Evolutionary conservation across 441 rosid species (phyloP).

Genomic region (Melastoma candidum): DNA sequence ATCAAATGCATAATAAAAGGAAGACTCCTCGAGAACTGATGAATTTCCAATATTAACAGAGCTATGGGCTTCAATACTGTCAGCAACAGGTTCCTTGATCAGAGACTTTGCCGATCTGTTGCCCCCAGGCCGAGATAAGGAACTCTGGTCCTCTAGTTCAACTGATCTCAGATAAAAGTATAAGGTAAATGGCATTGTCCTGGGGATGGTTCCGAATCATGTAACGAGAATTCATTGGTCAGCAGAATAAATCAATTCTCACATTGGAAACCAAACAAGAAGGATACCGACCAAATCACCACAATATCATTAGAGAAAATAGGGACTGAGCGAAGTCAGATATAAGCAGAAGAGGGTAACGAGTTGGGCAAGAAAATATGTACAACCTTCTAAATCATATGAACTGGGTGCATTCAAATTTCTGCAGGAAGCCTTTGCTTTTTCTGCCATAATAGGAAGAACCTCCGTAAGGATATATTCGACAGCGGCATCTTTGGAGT

Average conservation of each 20-base stretch:
- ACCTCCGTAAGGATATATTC: constrained; percentile 65
- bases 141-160: constrained; percentile 23
- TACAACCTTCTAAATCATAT: constrained; percentile 34
- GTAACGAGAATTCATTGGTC: neutral
- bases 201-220: neutral
- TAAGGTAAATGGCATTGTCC: neutral
- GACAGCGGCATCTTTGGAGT: constrained; percentile 61
- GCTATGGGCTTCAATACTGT: no score
- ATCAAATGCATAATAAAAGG: constrained; percentile 12
- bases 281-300: no score
- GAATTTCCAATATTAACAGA: no score
- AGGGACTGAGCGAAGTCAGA: neutral
- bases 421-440: constrained; percentile 11
- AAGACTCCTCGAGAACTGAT: no score
- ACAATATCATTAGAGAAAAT: neutral
- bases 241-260: no score
- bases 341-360: neutral
- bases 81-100: constrained; percentile 14
- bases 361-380: neutral
- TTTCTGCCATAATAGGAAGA: constrained; percentile 39
- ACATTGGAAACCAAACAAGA: no score
- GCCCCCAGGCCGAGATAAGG: constrained; percentile 9
- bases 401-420: constrained; percentile 9
- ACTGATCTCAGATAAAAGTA: constrained; percentile 22
- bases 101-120: constrained; percentile 13